Conservation (phyloP, 805 yeast genomes). For the Nakazawaea peltata region DNA sequence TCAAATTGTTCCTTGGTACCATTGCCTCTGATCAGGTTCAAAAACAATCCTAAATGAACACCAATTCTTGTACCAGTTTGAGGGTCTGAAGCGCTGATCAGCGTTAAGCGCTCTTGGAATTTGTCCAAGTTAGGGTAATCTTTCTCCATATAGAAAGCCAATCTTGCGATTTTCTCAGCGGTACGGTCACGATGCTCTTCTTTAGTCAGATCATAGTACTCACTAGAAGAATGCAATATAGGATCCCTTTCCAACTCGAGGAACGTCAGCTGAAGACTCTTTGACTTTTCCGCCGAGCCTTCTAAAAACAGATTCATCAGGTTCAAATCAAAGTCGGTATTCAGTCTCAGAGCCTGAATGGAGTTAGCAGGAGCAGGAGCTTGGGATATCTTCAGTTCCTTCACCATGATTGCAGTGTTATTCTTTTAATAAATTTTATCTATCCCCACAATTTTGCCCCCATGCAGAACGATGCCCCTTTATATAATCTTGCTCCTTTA, state of each 20-base stretch:
- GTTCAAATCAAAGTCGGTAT: conserved; percentile 32
- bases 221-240: conserved; percentile 41
- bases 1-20: conserved; percentile 80
- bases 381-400: not conserved
- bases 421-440: no score
- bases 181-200: conserved; percentile 51
- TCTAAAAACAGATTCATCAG: conserved; percentile 51
- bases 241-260: conserved; percentile 66
- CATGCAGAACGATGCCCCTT: no score
- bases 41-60: conserved; percentile 80
- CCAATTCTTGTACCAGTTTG: conserved; percentile 77
- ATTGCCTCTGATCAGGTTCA: conserved; percentile 74
- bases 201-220: conserved; percentile 51
- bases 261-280: conserved; percentile 37
- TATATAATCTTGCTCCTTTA: no score
- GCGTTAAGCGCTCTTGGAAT: conserved; percentile 51
- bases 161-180: conserved; percentile 51
- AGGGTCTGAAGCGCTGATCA: conserved; percentile 67
- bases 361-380: conserved; percentile 25
- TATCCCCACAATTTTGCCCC: no score
- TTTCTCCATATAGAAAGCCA: conserved; percentile 49
- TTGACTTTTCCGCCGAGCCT: conserved; percentile 36
- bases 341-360: conserved; percentile 37
- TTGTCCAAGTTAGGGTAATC: conserved; percentile 29
- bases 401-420: no score